Evolutionary conservation across 2,329 filamentous ascomycete genomes (phyloP).

Genomic region (Fusarium abutilonis): DNA sequence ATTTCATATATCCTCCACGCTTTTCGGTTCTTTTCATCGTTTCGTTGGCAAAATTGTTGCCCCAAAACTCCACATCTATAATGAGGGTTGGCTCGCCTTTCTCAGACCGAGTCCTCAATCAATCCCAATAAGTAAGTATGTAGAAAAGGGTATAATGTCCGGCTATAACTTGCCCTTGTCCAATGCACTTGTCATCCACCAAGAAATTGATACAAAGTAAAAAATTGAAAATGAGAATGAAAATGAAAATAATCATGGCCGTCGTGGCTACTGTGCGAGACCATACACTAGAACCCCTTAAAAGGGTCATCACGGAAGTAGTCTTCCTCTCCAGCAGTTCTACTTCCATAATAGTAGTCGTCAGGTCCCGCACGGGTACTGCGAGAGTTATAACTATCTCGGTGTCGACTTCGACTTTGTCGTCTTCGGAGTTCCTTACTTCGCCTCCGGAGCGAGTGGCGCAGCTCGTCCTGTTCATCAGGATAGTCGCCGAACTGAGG

Average conservation of each 20-base stretch:
- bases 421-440: slow-evolving; percentile 66
- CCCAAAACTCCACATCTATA: slow-evolving; percentile 32
- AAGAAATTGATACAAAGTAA: slow-evolving; percentile 5
- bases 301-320: slow-evolving; percentile 70
- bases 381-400: slow-evolving; percentile 62
- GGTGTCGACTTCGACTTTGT: slow-evolving; percentile 63
- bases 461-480: slow-evolving; percentile 62
- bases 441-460: slow-evolving; percentile 58
- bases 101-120: slow-evolving; percentile 6
- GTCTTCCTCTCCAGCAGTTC: slow-evolving; percentile 63
- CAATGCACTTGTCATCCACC: slow-evolving; percentile 15
- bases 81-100: slow-evolving; percentile 19
- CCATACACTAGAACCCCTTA: slow-evolving; percentile 62
- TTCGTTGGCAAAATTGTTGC: slow-evolving; percentile 2
- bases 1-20: slow-evolving; percentile 2
- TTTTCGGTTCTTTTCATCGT: slow-evolving; percentile 19
- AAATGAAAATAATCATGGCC: slow-evolving; percentile 6
- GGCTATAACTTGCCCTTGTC: slow-evolving; percentile 19
- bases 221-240: not conserved
- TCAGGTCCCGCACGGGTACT: slow-evolving; percentile 57
- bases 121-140: slow-evolving; percentile 35
- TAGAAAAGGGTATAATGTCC: slow-evolving; percentile 42
- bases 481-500: slow-evolving; percentile 58
- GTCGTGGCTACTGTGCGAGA: slow-evolving; percentile 13
- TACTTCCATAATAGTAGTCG: slow-evolving; percentile 59